Base-by-base conservation (phyloP, 306 rosid species). In the Acmispon strigosus region DNA sequence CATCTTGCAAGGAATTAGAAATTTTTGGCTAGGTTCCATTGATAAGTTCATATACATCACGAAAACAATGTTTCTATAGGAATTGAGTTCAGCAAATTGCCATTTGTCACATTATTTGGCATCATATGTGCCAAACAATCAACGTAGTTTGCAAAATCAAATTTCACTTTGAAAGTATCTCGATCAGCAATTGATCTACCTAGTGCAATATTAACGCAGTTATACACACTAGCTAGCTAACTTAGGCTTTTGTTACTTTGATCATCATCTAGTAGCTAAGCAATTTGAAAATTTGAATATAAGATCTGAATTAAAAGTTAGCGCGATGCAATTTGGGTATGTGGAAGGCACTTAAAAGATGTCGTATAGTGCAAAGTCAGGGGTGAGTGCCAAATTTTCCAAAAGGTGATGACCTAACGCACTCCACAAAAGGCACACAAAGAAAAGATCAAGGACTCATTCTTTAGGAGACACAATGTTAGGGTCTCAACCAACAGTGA, bases 401-500 rank as follows among this genome's bases (percentile, higher is more conserved):
- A 53, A 83, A 84, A 74, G 51, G 57, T 43, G 45, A 75, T 43
- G 45, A 75, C 84, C 70, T 36, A 70, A 84, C 88, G 43, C 83
- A 81, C 87, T 82, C 10, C 29, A 42, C 63, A 53, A 85, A 70
- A 60, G 39, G 44, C 15, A 60, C 62, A 17, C 15, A 41, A 15
- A n/a, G 13, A 32, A 12, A 41, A 58, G 42, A 42, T 43, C 39
- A 10, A 3, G 60, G 69, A 15, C 80, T 61, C 12, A 39, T 32
- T 73, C 22, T 73, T 70, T 61, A 27, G 75, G 84, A 70, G 57
- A 49, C 80, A 68, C 60, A 44, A 7, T 74, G 88, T 81, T 42
- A 59, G 29, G 75, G 72, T 70, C 7, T 77, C 51, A 58, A 67
- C 76, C 76, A 76, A 50, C 80, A 74, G 19, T 16, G 18, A 20